Evolutionary conservation across 1,284 basidiomycete genomes (phyloP).

Genomic region (Gastroboletus turbinatus): DNA sequence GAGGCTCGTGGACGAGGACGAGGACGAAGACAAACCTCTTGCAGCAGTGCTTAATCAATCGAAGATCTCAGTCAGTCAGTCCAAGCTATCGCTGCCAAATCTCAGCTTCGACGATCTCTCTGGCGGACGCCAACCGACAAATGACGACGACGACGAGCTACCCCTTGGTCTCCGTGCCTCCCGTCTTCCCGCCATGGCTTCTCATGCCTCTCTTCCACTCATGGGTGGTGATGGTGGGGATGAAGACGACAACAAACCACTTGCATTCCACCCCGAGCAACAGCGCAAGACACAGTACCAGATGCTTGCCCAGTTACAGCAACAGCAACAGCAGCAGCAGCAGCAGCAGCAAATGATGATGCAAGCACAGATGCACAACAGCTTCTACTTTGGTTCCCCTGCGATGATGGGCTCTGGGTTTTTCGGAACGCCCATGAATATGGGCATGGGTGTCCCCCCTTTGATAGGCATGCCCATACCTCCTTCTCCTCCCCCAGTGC

Average conservation of each 20-base stretch:
- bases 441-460: slow-evolving; percentile 42
- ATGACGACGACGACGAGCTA: slow-evolving; percentile 53
- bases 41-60: slow-evolving; percentile 57
- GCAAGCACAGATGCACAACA: slow-evolving; percentile 72
- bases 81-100: slow-evolving; percentile 46
- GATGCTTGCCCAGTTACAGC: slow-evolving; percentile 57
- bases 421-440: slow-evolving; percentile 51
- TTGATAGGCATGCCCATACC: slow-evolving; percentile 52
- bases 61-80: slow-evolving; percentile 47
- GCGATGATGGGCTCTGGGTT: slow-evolving; percentile 67
- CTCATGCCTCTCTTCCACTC: slow-evolving; percentile 26
- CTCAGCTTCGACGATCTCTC: slow-evolving; percentile 43
- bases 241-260: slow-evolving; percentile 51
- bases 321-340: slow-evolving; percentile 51
- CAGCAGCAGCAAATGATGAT: slow-evolving; percentile 61
- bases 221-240: slow-evolving; percentile 27
- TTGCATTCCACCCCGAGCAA: slow-evolving; percentile 76
- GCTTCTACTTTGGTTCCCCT: slow-evolving; percentile 66
- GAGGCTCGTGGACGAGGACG: slow-evolving; percentile 27
- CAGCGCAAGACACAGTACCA: slow-evolving; percentile 72
- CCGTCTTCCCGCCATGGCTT: slow-evolving; percentile 25
- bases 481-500: slow-evolving; percentile 58
- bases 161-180: slow-evolving; percentile 57
- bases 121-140: slow-evolving; percentile 25
- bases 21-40: slow-evolving; percentile 71